Conservation (phyloP, 2,329 filamentous ascomycete genomes). For the Rutstroemia sp. region DNA sequence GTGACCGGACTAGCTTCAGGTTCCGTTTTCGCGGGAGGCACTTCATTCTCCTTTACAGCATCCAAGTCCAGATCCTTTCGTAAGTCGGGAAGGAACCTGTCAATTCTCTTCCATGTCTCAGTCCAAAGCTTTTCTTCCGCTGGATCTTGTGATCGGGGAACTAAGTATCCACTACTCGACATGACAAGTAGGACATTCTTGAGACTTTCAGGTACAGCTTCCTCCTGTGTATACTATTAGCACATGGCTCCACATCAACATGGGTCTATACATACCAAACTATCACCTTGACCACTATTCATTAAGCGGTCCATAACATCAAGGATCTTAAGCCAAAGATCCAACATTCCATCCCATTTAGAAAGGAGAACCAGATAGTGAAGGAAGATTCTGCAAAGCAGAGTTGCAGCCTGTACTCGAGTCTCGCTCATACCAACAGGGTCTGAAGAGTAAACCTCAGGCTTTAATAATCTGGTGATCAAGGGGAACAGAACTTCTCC, state of each 20-base stretch:
- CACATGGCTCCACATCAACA: conserved; percentile 1
- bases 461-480: conserved; percentile 79
- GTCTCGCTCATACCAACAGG: conserved; percentile 93
- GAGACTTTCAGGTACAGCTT: conserved; percentile 88
- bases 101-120: conserved; percentile 59
- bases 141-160: conserved; percentile 54
- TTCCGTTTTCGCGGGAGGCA: too few species aligned
- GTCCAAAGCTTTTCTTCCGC: conserved; percentile 50
- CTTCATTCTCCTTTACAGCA: too few species aligned
- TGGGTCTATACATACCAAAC: conserved; percentile 55
- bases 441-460: conserved; percentile 89
- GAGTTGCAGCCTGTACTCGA: conserved; percentile 79
- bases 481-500: conserved; percentile 88
- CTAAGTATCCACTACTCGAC: conserved; percentile 79
- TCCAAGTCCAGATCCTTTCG: conserved; percentile 35
- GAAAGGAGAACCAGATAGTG: conserved; percentile 83
- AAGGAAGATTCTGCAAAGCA: conserved; percentile 91
- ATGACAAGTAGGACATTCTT: conserved; percentile 97
- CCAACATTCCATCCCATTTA: conserved; percentile 81
- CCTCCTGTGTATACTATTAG: conserved; percentile 52
- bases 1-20: too few species aligned
- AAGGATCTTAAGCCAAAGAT: conserved; percentile 86
- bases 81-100: conserved; percentile 56
- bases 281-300: conserved; percentile 90
- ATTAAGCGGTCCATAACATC: conserved; percentile 93